Evolutionary conservation across 2,329 filamentous ascomycete genomes (phyloP), one percentile per base, ranked within the genome.

Genomic region (Diaporthe australafricana): DNA sequence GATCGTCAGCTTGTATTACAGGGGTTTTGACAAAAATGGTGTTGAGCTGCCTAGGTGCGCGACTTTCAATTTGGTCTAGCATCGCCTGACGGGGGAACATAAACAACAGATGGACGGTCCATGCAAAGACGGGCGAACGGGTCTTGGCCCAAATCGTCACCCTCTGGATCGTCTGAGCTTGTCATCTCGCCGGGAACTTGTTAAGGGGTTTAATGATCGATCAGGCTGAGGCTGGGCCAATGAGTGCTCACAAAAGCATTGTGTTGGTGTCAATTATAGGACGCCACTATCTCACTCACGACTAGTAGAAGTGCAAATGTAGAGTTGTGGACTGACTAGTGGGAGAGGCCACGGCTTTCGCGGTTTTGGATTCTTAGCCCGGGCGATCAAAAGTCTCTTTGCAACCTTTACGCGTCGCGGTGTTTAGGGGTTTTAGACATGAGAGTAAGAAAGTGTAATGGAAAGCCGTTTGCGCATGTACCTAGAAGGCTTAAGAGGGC

Each of bases 391-490:
- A 65, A 38, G 60, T 12, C 30, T 65, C 30, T 48, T 50, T 8
- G 12, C 0, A 11, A 25, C 16, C 12, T 8, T 65, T 50, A 65
- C 60, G 60, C 60, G 60, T 65, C 45, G 45, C 14, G 45, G 12
- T 65, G n/a, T 38, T 25, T 65, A 38, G 30, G 25, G 45, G 60
- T 65, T 65, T 65, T 65, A 35, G 60, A 35, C 25, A 17, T 65
- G 42, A 50, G 12, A 11, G 45, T 65, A 50, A 7, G 14, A 65
- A 65, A 65, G 45, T 38, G 38, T 65, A 65, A 65, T 38, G 30
- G n/a, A 20, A n/a, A 27, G 30, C 30, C 60, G 27, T 27, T 27
- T 5, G 25, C 45, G 60, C 30, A 14, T 45, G 50, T 65, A 38
- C 17, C 60, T 45, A 42, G 17, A 5, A 50, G 45, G 17, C 22